Percentiles rank a stretch among this genome's conserved stretches.
Evolutionary conservation across 495 filamentous ascomycete genomes (phyloP).

Genomic region (Neurospora sp.): DNA sequence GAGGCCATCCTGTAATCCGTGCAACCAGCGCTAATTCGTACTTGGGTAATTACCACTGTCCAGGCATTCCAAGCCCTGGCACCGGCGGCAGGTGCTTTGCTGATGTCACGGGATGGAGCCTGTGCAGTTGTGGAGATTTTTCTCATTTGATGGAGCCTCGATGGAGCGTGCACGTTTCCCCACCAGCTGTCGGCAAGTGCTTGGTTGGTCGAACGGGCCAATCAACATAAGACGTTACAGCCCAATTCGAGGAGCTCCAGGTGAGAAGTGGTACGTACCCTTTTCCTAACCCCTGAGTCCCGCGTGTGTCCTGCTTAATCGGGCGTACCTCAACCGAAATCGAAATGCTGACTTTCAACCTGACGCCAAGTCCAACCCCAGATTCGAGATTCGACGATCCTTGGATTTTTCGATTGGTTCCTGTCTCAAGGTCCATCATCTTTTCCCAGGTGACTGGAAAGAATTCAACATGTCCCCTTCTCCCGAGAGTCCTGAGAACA

Average conservation of each 20-base stretch:
- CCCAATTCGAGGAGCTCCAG: neutral
- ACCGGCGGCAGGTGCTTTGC: neutral
- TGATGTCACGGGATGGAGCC: slow-evolving; percentile 23
- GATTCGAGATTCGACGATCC: neutral
- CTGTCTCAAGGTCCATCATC: neutral
- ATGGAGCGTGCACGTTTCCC: neutral
- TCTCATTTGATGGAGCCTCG: neutral
- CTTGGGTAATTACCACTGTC: neutral
- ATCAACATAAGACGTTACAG: neutral
- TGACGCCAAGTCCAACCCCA: neutral
- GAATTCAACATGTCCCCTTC: neutral
- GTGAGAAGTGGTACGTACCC: neutral
- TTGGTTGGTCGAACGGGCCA: neutral
- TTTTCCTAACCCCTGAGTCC: neutral
- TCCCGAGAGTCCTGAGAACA: neutral
- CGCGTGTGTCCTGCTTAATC: neutral
- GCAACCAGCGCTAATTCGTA: neutral
- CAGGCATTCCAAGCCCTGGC: neutral
- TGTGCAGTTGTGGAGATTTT: slow-evolving; percentile 11
- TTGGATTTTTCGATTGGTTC: neutral
- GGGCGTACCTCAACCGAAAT: neutral
- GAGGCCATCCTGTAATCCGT: neutral
- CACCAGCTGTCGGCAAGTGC: slow-evolving; percentile 14
- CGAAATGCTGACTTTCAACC: neutral
- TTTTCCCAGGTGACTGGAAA: neutral